Percentiles rank a stretch among this genome's conserved stretches.
These are phyloP conservation scores for Aspergillus cejpii DNA, from an alignment of 2,329 filamentous ascomycete genomes.

Conservation along the genomic window DNA sequence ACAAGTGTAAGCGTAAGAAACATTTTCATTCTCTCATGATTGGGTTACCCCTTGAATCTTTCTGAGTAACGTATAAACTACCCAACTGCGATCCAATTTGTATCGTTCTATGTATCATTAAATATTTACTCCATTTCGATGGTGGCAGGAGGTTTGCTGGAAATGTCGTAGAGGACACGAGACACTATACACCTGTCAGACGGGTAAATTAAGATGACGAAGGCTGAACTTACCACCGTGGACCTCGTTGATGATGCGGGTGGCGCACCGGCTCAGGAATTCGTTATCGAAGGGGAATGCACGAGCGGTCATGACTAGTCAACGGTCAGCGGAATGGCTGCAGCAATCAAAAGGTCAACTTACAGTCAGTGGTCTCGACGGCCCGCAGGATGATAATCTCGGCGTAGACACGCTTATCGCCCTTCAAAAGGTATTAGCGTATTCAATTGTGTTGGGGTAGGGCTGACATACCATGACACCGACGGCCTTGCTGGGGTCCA, in stretches of 20 bases:
- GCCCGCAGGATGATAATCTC: constrained; percentile 58
- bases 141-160: constrained; percentile 62
- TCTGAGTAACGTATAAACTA: not conserved
- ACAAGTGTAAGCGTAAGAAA: not conserved
- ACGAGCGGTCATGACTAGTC: constrained; percentile 63
- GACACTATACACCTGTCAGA: constrained; percentile 10
- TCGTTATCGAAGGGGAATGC: constrained; percentile 59
- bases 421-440: constrained; percentile 27
- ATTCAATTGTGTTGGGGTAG: constrained; percentile 53
- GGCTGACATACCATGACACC: constrained; percentile 52
- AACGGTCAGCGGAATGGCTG: not conserved
- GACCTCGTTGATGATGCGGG: constrained; percentile 69
- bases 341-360: not conserved
- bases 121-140: constrained; percentile 63
- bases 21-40: not conserved
- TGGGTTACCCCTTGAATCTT: not conserved
- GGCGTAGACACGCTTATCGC: constrained; percentile 62
- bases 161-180: constrained; percentile 39
- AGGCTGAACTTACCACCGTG: constrained; percentile 52
- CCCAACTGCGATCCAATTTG: not conserved
- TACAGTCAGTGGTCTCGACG: constrained; percentile 54
- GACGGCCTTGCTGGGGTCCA: constrained; percentile 59
- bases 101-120: constrained; percentile 1
- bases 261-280: constrained; percentile 59
- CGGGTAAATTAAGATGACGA: constrained; percentile 7